Percentiles rank a stretch among this genome's conserved stretches.
phyloP scores from a whole-genome alignment of 2,329 filamentous ascomycete genomes.

The Botrytis elliptica region DNA sequence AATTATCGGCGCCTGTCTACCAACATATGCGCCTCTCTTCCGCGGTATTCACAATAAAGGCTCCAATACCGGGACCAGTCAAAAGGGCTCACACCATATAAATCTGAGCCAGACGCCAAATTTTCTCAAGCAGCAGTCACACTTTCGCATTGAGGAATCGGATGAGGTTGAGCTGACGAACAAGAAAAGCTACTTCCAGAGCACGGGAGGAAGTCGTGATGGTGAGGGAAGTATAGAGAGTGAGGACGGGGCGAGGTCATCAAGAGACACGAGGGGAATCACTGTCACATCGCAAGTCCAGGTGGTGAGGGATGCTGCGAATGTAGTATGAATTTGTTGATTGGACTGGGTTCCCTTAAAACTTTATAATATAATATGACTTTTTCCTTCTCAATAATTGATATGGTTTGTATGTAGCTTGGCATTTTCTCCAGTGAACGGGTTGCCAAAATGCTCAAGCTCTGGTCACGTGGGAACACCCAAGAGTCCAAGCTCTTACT shows the following conservation, averaged over 20 bases:
- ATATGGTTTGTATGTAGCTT: not conserved
- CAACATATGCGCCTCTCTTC: conserved; percentile 15
- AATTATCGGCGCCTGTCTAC: conserved; percentile 11
- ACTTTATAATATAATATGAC: not conserved
- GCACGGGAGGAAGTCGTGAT: conserved; percentile 2
- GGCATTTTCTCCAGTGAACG: not conserved
- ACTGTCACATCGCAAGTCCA: conserved; percentile 8
- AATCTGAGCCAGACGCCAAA: conserved; percentile 6
- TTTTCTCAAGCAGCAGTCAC: conserved; percentile 10
- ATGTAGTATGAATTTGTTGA: not conserved
- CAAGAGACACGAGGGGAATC: not conserved
- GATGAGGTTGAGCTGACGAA: conserved; percentile 9
- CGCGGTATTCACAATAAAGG: conserved; percentile 4
- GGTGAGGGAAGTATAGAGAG: conserved; percentile 3
- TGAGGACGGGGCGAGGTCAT: not conserved
- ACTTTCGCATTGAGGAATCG: conserved; percentile 9
- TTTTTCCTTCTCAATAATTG: not conserved
- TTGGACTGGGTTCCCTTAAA: not conserved
- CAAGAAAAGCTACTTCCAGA: conserved; percentile 11
- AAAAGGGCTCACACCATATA: not conserved
- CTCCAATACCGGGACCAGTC: not conserved
- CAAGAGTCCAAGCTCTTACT: not conserved
- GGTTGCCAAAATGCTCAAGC: not conserved
- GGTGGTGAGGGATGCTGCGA: not conserved
- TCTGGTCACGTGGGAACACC: not conserved